Evolutionary conservation across 768 basidiomycete genomes (phyloP), one percentile per base, ranked within the genome.

Genomic region (Lactifluus volemus): DNA sequence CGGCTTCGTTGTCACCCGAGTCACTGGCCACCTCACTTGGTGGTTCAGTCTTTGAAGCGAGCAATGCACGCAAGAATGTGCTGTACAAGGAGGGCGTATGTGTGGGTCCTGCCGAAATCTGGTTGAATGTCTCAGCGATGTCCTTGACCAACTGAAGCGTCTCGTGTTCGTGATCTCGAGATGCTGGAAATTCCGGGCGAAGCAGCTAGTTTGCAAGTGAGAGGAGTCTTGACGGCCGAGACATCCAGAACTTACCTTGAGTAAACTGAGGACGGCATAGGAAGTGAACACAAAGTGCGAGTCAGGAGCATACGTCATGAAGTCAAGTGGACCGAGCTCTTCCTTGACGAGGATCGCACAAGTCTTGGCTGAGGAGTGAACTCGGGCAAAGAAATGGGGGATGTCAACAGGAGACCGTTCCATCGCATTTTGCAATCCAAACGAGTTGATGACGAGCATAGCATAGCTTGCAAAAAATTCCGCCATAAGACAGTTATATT

Each of bases 341-440:
- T 96, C 93, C 17, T 86, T 83, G 19, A 94, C 84, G 49, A 92
- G 74, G 38, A 75, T 75, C 15, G 88, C 86, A 69, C 88, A 86
- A 7, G 83, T 76, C 30, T 81, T 84, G 3, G 91, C 91, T 9
- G 83, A 79, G 3, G 81, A 78, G 70, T 92, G 84, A 62, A 86
- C 88, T 38, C 89, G 82, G 14, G 84, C 81, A 68, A 93, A 92
- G 75, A 93, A 93, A 73, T 93, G 85, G 0, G 85, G 85, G 45
- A 90, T 85, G 68, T 93, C 84, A 47, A 88, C 73, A 0, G 81
- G 73, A 4, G 82, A 79, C 19, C 82, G 80, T 73, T 96, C 95
- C 58, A 98, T 75, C n/a, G 96, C 92, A 69, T 96, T 90, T 72
- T 99, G 95, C 47, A 99, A 79, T 11, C 96, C 96, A 67, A 99